Evolutionary conservation across 2,329 filamentous ascomycete species (phyloP), one percentile per base, ranked within the genome.

Genomic region (Stylonectria norvegica): DNA sequence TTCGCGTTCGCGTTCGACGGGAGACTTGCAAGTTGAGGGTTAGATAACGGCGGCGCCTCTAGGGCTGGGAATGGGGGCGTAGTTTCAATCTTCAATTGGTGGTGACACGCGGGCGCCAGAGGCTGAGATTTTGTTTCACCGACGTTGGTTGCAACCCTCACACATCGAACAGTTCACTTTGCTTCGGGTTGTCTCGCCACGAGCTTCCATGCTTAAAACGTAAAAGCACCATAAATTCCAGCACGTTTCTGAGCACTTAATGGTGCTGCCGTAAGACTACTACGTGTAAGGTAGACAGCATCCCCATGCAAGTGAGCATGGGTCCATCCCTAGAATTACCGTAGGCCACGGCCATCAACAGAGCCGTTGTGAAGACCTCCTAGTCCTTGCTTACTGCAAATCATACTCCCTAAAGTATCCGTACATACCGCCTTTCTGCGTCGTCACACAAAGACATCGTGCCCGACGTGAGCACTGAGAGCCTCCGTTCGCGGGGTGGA

Each of bases 91-190:
- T 25, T 25, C 12, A 6, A 14, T n/a, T 10, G 27, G 27, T 35
- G 42, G 49, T 50, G 39, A 34, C 33, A 54, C 46, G 35, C 27
- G 14, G 29, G 36, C 15, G 50, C 50, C 42, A 42, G 50, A 39
- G 40, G 45, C 48, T 54, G 50, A 56, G 44, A 50, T 45, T 37
- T 43, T 54, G 50, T 56, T 54, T 52, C 47, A 54, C 44, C 34
- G 42, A 41, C 40, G 38, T 50, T 45, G 39, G 43, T 35, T 41
- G 27, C 27, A 14, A n/a, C n/a, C n/a, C n/a, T n/a, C n/a, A n/a
- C n/a, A n/a, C n/a, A n/a, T n/a, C n/a, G n/a, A n/a, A n/a, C n/a
- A n/a, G n/a, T n/a, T n/a, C n/a, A n/a, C n/a, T n/a, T n/a, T n/a
- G n/a, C n/a, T n/a, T n/a, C n/a, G n/a, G n/a, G n/a, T n/a, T n/a